These are phyloP conservation scores for Paramecium octaurelia DNA, from an alignment of 73 alveolate species.

Conservation along the genomic window DNA sequence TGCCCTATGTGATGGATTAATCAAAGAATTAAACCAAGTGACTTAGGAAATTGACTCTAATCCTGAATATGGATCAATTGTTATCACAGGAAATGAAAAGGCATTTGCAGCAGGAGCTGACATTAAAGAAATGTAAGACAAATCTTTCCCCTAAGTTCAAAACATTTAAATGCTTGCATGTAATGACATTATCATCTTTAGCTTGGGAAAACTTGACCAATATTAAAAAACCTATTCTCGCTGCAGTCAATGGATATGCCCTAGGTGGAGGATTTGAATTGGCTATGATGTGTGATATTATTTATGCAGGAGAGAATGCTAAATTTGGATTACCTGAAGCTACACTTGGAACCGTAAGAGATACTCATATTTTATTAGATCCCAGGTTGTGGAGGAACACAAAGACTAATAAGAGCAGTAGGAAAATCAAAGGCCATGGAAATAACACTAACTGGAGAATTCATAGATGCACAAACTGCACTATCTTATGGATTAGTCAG, in stretches of 20 bases:
- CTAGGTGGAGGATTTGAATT: slow-evolving; percentile 99
- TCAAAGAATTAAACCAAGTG: slow-evolving; percentile 74
- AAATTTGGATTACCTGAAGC: slow-evolving; percentile 98
- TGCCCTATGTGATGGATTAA: slow-evolving; percentile 90
- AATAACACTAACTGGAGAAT: slow-evolving; percentile 91
- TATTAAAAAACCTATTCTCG: slow-evolving; percentile 89
- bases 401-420: slow-evolving; percentile 93
- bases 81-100: slow-evolving; percentile 94
- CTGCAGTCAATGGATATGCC: slow-evolving; percentile 98
- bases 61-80: slow-evolving; percentile 82
- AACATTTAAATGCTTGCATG: slow-evolving; percentile 63
- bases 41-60: slow-evolving; percentile 74
- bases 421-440: slow-evolving; percentile 98
- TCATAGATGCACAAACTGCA: slow-evolving; percentile 94
- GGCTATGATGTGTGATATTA: slow-evolving; percentile 98
- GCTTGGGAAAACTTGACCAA: slow-evolving; percentile 73
- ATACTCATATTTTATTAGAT: slow-evolving; percentile 6
- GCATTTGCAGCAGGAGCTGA: slow-evolving; percentile 99
- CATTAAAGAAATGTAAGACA: slow-evolving; percentile 86
- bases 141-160: slow-evolving; percentile 70
- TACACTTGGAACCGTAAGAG: slow-evolving; percentile 80
- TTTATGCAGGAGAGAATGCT: slow-evolving; percentile 94
- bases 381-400: slow-evolving; percentile 98
- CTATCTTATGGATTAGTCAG: slow-evolving; percentile 89
- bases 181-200: neutral